phyloP scores from a whole-genome alignment of 1,139 yeast species.

The Yamadazyma taylorii region DNA sequence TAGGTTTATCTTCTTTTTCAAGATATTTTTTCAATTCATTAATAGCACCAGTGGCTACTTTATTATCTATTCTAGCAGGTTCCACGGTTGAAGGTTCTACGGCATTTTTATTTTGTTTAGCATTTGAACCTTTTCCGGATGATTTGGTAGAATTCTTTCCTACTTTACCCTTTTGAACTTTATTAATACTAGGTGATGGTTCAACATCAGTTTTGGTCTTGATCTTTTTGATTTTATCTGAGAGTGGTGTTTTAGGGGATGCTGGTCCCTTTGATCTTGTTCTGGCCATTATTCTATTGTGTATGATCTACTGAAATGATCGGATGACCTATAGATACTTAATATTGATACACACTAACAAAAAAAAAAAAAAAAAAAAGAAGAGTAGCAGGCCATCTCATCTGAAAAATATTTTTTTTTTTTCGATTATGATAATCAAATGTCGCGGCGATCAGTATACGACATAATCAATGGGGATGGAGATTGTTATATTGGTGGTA shows the following conservation, averaged over 20 bases:
- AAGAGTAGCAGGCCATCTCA: constrained; percentile 19
- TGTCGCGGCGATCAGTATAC: constrained; percentile 9
- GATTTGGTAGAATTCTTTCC: constrained; percentile 10
- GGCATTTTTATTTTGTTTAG: constrained; percentile 3
- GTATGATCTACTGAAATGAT: too few relatives aligned
- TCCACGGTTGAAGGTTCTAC: too few relatives aligned
- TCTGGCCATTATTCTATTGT: constrained; percentile 36
- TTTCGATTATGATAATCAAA: neutral
- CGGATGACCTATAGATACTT: neutral
- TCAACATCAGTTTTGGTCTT: constrained; percentile 18
- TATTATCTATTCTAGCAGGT: constrained; percentile 18
- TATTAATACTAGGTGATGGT: constrained; percentile 22
- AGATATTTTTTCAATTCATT: constrained; percentile 50
- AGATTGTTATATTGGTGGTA: constrained; percentile 15
- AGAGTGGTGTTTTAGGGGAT: constrained; percentile 23
- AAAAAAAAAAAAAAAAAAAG: constrained; percentile 13
- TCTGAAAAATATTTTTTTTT: constrained; percentile 10
- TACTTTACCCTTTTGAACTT: constrained; percentile 16
- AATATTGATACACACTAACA: neutral
- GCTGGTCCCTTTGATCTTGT: constrained; percentile 31
- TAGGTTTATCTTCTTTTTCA: constrained; percentile 24
- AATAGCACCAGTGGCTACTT: constrained; percentile 46
- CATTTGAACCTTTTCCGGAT: too few relatives aligned
- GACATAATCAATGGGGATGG: too few relatives aligned
- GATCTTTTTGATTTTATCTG: constrained; percentile 18